phyloP scores from a whole-genome alignment of 345 rosid genomes.

The Gossypium rotundifolium region DNA sequence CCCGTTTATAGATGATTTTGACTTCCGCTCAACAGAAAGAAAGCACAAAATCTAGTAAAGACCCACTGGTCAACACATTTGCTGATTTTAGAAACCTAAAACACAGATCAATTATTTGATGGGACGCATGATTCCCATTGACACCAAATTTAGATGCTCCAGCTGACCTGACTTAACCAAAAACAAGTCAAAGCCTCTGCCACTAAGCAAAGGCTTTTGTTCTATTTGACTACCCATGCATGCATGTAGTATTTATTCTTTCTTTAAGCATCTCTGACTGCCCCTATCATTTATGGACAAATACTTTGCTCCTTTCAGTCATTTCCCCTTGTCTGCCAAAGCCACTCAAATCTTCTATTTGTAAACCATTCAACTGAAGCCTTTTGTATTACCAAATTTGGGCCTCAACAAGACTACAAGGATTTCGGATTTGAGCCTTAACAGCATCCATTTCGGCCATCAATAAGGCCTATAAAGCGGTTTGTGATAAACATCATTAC shows the following conservation, averaged over 20 bases:
- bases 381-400: neutral
- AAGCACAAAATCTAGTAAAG: neutral
- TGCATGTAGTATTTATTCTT: conserved; percentile 5
- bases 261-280: neutral
- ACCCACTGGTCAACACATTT: neutral
- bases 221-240: neutral
- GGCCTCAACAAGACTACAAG: neutral
- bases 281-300: neutral
- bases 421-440: neutral
- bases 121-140: conserved; percentile 10
- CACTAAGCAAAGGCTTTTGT: conserved; percentile 4
- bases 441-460: neutral
- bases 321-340: too few relatives aligned
- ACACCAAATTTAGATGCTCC: conserved; percentile 4
- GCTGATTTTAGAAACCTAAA: too few relatives aligned
- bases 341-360: neutral
- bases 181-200: neutral
- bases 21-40: neutral
- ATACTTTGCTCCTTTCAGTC: neutral
- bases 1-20: neutral
- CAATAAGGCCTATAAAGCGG: neutral
- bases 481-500: too few relatives aligned
- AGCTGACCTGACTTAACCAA: neutral
- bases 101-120: neutral
- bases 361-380: neutral